Conservation (phyloP, 73 alveolate species). For the Halteria grandinella region DNA sequence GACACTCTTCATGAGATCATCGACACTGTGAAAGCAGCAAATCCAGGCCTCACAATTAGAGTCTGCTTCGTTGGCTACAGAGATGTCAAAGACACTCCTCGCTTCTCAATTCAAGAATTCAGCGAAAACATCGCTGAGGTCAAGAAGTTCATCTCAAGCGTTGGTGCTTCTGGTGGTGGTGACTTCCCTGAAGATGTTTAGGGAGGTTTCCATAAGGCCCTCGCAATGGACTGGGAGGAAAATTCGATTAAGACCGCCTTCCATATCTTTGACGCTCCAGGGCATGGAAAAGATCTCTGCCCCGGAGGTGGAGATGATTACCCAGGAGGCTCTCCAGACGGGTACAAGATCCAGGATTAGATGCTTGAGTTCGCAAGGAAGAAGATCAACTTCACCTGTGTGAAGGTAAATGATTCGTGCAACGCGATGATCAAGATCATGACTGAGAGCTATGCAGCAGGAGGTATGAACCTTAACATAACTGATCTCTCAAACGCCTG, state of each 20-base stretch:
- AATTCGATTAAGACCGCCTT: no score
- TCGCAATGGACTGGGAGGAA: no score
- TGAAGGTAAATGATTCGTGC: slow-evolving; percentile 47
- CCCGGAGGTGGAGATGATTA: slow-evolving; percentile 44
- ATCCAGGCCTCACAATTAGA: slow-evolving; percentile 54
- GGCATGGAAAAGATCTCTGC: slow-evolving; percentile 69
- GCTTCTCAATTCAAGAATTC: slow-evolving; percentile 58
- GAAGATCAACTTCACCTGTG: slow-evolving; percentile 60
- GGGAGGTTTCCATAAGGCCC: slow-evolving; percentile 61
- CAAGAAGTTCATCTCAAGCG: slow-evolving; percentile 52
- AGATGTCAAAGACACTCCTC: slow-evolving; percentile 47
- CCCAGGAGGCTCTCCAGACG: slow-evolving; percentile 70
- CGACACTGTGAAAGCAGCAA: slow-evolving; percentile 43
- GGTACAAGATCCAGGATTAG: slow-evolving; percentile 51
- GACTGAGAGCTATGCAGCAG: slow-evolving; percentile 31
- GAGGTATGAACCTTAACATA: not conserved
- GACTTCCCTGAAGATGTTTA: slow-evolving; percentile 76
- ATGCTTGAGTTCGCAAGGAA: slow-evolving; percentile 55
- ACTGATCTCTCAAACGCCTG: not conserved
- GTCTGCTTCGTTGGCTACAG: slow-evolving; percentile 75
- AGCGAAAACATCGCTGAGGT: slow-evolving; percentile 51
- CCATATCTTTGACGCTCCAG: slow-evolving; percentile 76
- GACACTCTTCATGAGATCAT: slow-evolving; percentile 48
- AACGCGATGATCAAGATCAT: slow-evolving; percentile 60
- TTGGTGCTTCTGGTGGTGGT: slow-evolving; percentile 77